Conservation (phyloP, 2,329 filamentous ascomycete genomes). For the Neonectria neomacrospora region DNA sequence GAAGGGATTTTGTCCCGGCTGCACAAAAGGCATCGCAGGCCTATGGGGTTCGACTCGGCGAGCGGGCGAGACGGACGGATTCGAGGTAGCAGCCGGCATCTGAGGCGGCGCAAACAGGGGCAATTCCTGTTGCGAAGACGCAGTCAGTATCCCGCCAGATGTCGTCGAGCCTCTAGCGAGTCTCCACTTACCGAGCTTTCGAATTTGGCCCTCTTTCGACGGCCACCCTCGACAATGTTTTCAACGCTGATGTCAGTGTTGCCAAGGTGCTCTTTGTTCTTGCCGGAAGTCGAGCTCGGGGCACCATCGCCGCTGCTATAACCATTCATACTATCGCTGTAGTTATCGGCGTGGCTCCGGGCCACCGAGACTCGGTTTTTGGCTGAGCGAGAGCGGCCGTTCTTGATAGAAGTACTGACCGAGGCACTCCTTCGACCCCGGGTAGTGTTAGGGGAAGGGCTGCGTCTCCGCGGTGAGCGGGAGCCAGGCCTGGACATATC, state of each 20-base stretch:
- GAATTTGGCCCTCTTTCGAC: constrained; percentile 92
- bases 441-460: constrained; percentile 76
- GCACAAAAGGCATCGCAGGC: constrained; percentile 78
- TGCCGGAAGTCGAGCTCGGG: constrained; percentile 76
- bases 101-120: constrained; percentile 94
- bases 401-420: constrained; percentile 70
- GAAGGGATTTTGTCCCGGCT: constrained; percentile 82
- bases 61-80: constrained; percentile 94
- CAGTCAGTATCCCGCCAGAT: constrained; percentile 46
- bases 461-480: constrained; percentile 78
- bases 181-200: constrained; percentile 88
- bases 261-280: constrained; percentile 85
- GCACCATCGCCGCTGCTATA: constrained; percentile 91
- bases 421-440: constrained; percentile 83
- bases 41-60: constrained; percentile 80
- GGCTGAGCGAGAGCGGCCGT: constrained; percentile 73
- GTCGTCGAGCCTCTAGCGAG: constrained; percentile 33
- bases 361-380: constrained; percentile 70
- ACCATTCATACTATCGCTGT: constrained; percentile 73
- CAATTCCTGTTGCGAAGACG: constrained; percentile 74
- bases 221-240: constrained; percentile 96
- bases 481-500: constrained; percentile 76
- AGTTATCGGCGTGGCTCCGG: constrained; percentile 66
- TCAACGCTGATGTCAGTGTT: constrained; percentile 98
- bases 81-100: constrained; percentile 94